Conservation (phyloP, 305 asterid species). For the Salvia sclarea region DNA sequence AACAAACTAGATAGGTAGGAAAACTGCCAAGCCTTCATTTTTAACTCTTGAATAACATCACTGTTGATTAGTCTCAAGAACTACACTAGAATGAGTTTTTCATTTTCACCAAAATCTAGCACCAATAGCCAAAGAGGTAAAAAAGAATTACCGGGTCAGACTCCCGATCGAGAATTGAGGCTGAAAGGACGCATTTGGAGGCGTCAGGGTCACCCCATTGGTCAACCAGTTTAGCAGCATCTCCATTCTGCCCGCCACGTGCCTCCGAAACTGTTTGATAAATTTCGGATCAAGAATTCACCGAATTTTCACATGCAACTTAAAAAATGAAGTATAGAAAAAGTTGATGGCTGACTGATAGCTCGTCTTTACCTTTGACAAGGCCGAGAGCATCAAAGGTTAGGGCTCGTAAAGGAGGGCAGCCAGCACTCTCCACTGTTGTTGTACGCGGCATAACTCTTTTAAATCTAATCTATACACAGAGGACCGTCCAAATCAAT, state of each 20-base stretch:
- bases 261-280: conserved; percentile 42
- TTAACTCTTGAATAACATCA: background rate
- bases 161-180: conserved; percentile 58
- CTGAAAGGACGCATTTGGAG: conserved; percentile 50
- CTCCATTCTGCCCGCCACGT: conserved; percentile 35
- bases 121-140: background rate
- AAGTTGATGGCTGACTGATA: too few relatives aligned
- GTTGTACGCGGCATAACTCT: conserved; percentile 81
- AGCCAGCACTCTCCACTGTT: conserved; percentile 70
- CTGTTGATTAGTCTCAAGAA: background rate
- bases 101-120: background rate
- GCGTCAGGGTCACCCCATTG: conserved; percentile 75
- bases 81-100: background rate
- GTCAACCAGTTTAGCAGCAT: conserved; percentile 48
- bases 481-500: background rate
- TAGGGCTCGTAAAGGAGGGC: conserved; percentile 83
- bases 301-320: background rate
- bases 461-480: background rate
- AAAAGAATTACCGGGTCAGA: conserved; percentile 60
- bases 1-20: background rate
- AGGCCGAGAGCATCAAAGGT: conserved; percentile 71
- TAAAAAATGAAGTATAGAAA: background rate
- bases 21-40: background rate
- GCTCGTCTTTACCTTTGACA: conserved; percentile 41
- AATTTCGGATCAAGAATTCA: background rate